These are phyloP conservation scores for Ogataea nitratoaversa DNA, from an alignment of 805 yeast genomes.

Conservation along the genomic window DNA sequence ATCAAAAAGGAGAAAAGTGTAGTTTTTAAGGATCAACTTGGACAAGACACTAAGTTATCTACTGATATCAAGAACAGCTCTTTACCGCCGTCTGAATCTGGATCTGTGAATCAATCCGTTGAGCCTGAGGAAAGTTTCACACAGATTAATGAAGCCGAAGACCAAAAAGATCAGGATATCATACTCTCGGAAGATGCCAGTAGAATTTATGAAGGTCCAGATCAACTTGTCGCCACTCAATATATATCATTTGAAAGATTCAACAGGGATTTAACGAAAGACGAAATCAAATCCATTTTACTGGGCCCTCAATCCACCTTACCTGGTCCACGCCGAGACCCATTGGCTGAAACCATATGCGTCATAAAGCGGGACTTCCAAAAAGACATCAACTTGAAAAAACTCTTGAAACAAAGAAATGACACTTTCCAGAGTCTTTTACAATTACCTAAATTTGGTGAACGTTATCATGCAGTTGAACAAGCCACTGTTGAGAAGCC, in stretches of 20 bases:
- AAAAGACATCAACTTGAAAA: slow-evolving; percentile 23
- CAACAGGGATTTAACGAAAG: slow-evolving; percentile 23
- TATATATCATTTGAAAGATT: slow-evolving; percentile 51
- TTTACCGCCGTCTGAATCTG: not conserved
- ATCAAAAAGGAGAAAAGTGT: slow-evolving; percentile 12
- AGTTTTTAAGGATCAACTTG: slow-evolving; percentile 9
- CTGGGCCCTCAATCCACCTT: slow-evolving; percentile 58
- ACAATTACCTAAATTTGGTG: slow-evolving; percentile 62
- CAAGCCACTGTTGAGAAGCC: slow-evolving; percentile 40
- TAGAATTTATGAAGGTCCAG: slow-evolving; percentile 59
- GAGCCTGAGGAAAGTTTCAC: slow-evolving; percentile 4
- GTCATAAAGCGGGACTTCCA: slow-evolving; percentile 26
- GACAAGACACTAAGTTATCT: slow-evolving; percentile 7
- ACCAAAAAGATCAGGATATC: too few species aligned
- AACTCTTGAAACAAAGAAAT: slow-evolving; percentile 22
- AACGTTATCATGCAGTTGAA: slow-evolving; percentile 37
- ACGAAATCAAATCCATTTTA: slow-evolving; percentile 37
- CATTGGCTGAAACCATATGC: slow-evolving; percentile 43
- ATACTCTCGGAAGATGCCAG: slow-evolving; percentile 3
- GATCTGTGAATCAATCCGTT: not conserved
- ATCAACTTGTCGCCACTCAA: slow-evolving; percentile 54
- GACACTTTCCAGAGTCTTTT: slow-evolving; percentile 38
- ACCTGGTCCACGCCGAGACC: slow-evolving; percentile 49
- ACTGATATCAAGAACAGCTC: not conserved
- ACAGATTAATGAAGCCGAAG: slow-evolving; percentile 5